Conservation (phyloP, 2,329 filamentous ascomycete genomes). For the Dryadomyces sulphureus region DNA sequence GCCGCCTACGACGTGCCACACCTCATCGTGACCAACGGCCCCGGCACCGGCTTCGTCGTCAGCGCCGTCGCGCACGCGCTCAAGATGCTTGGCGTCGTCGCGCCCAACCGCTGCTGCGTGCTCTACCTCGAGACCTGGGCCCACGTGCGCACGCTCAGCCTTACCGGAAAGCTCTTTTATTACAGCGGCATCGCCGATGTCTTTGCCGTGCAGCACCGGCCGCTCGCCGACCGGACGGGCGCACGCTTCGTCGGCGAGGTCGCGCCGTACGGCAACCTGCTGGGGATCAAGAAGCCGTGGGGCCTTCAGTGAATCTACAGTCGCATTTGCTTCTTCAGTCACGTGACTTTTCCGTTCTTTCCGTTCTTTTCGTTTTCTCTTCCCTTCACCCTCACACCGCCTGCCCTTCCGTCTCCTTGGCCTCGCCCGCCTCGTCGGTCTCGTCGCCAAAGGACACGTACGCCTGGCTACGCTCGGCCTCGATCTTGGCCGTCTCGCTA, state of each 20-base stretch:
- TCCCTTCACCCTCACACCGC: no score
- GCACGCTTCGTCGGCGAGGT: conserved; percentile 15
- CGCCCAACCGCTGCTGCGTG: conserved; percentile 47
- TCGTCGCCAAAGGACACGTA: conserved; percentile 26
- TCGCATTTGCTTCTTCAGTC: no score
- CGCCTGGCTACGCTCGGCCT: conserved; percentile 24
- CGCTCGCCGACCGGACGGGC: conserved; percentile 35
- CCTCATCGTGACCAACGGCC: conserved; percentile 74
- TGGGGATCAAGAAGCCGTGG: conserved; percentile 14
- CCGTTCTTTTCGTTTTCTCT: no score
- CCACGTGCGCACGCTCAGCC: conserved; percentile 63
- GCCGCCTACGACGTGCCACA: conserved; percentile 42
- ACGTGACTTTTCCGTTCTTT: no score
- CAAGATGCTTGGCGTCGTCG: conserved; percentile 29
- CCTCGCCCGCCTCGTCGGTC: conserved; percentile 4
- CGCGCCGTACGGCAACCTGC: conserved; percentile 10
- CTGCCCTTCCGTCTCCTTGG: neutral
- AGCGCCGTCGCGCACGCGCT: conserved; percentile 33
- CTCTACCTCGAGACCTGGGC: conserved; percentile 93
- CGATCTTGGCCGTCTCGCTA: conserved; percentile 26
- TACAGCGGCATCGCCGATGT: conserved; percentile 51
- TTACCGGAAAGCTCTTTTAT: conserved; percentile 67
- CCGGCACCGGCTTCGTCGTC: conserved; percentile 73
- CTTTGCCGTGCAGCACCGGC: conserved; percentile 70
- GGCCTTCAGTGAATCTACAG: no score